These are phyloP conservation scores for Chenopodium album DNA, from an alignment of 148 eudicot species.

Conservation along the genomic window DNA sequence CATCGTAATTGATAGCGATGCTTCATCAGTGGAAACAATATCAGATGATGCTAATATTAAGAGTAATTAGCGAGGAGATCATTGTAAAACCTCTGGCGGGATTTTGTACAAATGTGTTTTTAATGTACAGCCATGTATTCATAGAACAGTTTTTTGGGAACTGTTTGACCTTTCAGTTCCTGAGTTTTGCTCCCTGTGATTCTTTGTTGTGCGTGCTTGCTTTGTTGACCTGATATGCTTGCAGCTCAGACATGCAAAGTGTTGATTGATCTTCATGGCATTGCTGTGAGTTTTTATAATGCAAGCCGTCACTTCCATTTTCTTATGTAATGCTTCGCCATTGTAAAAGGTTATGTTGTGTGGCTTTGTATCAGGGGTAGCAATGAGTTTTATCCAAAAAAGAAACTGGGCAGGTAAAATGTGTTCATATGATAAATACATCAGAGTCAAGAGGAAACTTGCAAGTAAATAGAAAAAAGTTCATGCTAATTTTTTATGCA, in stretches of 20 bases:
- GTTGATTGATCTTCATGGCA: neutral
- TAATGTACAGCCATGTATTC: slow-evolving; percentile 25
- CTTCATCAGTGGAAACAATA: slow-evolving; percentile 57
- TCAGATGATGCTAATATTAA: slow-evolving; percentile 40
- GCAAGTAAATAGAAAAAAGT: too few species aligned
- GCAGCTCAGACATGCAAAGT: neutral
- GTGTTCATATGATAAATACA: neutral
- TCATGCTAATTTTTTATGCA: too few species aligned
- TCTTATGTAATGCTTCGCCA: neutral
- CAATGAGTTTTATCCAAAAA: neutral
- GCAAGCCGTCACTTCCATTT: neutral
- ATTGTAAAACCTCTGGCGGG: neutral
- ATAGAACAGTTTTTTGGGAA: slow-evolving; percentile 19
- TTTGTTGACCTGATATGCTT: neutral
- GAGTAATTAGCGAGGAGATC: slow-evolving; percentile 10
- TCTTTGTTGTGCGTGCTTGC: neutral
- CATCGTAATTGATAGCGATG: slow-evolving; percentile 51
- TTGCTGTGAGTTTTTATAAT: neutral
- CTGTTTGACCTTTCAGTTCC: slow-evolving; percentile 1
- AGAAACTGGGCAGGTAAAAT: neutral
- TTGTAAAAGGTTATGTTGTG: neutral
- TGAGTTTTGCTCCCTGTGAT: slow-evolving; percentile 3
- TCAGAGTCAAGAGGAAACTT: too few species aligned
- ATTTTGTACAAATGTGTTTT: slow-evolving; percentile 29
- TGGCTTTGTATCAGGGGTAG: neutral